phyloP scores from a whole-genome alignment of 306 rosid species.

The Carpinus viminea region DNA sequence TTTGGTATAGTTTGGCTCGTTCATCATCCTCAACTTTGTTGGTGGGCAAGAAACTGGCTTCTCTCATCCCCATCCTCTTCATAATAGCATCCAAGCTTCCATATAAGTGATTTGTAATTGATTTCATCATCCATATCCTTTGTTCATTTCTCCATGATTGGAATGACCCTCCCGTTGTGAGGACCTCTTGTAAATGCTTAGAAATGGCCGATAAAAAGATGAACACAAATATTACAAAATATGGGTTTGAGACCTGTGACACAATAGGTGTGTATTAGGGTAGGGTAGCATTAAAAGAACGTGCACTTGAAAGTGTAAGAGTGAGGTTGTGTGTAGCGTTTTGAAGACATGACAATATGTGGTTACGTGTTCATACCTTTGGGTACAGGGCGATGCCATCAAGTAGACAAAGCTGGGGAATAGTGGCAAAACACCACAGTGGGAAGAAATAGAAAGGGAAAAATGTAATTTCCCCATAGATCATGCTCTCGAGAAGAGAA shows the following conservation, averaged over 20 bases:
- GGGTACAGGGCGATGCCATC: constrained; percentile 63
- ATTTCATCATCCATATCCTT: constrained; percentile 63
- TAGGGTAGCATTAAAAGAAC: too few relatives aligned
- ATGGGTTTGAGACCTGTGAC: constrained; percentile 53
- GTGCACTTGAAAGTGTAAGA: too few relatives aligned
- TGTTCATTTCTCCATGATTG: constrained; percentile 50
- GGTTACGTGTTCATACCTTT: constrained; percentile 44
- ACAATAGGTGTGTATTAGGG: background rate
- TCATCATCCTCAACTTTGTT: constrained; percentile 54
- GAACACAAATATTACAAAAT: constrained; percentile 36
- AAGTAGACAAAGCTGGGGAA: constrained; percentile 66
- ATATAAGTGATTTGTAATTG: constrained; percentile 44
- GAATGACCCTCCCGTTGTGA: constrained; percentile 46
- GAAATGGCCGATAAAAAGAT: constrained; percentile 39
- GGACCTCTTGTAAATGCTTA: constrained; percentile 47
- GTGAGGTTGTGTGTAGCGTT: too few relatives aligned
- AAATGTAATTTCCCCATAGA: constrained; percentile 44
- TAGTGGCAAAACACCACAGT: constrained; percentile 54
- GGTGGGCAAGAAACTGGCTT: constrained; percentile 59
- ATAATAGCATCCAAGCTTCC: constrained; percentile 58
- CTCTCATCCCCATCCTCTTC: constrained; percentile 50
- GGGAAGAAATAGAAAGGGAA: constrained; percentile 45
- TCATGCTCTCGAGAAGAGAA: constrained; percentile 47
- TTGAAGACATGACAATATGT: background rate
- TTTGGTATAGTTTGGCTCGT: constrained; percentile 40